Base-by-base conservation (phyloP, 73 alveolate genomes). In the Uronychia setigera region DNA sequence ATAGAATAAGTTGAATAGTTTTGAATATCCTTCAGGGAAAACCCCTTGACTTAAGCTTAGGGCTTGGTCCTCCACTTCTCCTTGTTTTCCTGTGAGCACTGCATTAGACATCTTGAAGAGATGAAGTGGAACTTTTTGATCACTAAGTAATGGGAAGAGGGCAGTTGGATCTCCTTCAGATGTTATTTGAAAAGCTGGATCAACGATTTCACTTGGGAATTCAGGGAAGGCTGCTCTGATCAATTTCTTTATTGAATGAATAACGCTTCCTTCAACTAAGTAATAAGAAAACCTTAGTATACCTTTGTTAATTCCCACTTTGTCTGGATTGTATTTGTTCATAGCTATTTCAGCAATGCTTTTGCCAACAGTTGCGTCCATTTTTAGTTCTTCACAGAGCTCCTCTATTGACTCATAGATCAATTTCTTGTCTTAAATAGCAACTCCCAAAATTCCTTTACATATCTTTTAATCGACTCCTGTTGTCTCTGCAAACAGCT, bases 151-250 rank as follows among this genome's bases (percentile, higher is more conserved):
- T 1, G 19, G 9, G 29, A 30, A 79, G 28, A 82, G 5, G 9
- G 89, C 83, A 1, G 77, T 33, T 13, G 89, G 89, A 74, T 82
- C 89, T 31, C 83, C 82, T 74, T 82, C 83, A 19, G 82, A 33
- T 0, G 35, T 75, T 0, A 82, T 83, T 27, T 74, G 82, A 30
- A 82, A 29, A 11, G 74, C 29, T 0, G 75, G 59, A 74, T 82
- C 89, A 1, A 82, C 35, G 9, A 77, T 60, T 33, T 82, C 83
- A 1, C 59, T 25, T 28, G 80, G 83, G 35, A 82, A 74, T 0
- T 31, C 67, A 0, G 89, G 83, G 32, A 60, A 82, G 19, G 59
- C 30, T 33, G 29, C 34, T n/a, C 79, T 32, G 76, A 82, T 34
- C 25, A 82, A 58, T 31, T 82, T 82, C 78, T 82, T 82, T 27